These are phyloP conservation scores for Populus hybrid DNA, from an alignment of 441 rosid genomes.

Conservation along the genomic window DNA sequence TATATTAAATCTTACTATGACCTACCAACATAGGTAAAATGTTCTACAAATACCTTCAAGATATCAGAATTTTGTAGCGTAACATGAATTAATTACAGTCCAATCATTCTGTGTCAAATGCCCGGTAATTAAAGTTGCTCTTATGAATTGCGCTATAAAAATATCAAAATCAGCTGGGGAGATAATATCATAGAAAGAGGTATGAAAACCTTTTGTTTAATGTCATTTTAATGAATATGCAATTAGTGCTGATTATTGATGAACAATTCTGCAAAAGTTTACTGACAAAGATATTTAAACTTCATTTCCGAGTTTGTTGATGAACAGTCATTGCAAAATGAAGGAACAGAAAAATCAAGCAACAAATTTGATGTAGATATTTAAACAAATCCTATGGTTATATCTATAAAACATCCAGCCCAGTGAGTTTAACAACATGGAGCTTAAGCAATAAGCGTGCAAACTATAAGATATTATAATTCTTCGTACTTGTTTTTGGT, in stretches of 20 bases:
- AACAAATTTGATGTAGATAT: background rate
- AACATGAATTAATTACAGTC: background rate
- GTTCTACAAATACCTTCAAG: background rate
- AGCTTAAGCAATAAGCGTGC: no score
- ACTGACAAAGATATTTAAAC: constrained; percentile 41
- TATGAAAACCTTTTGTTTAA: constrained; percentile 14
- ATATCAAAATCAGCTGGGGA: constrained; percentile 81
- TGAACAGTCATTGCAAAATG: constrained; percentile 28
- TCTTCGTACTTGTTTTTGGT: no score
- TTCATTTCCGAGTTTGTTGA: no score
- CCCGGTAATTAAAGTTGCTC: constrained; percentile 70
- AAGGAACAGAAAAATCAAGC: constrained; percentile 12
- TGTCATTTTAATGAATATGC: background rate
- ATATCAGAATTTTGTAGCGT: background rate
- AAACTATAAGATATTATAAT: no score
- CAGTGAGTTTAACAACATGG: no score
- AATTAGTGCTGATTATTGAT: background rate
- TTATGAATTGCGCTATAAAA: constrained; percentile 78
- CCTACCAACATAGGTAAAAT: constrained; percentile 70
- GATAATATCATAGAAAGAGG: constrained; percentile 63
- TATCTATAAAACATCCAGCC: no score
- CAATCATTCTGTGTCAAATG: constrained; percentile 5
- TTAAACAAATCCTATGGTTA: no score
- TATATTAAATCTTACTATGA: constrained; percentile 54
- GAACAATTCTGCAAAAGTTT: constrained; percentile 83